Conservation (phyloP, 176 grass and related monocot species). For the Oryza meyeriana region DNA sequence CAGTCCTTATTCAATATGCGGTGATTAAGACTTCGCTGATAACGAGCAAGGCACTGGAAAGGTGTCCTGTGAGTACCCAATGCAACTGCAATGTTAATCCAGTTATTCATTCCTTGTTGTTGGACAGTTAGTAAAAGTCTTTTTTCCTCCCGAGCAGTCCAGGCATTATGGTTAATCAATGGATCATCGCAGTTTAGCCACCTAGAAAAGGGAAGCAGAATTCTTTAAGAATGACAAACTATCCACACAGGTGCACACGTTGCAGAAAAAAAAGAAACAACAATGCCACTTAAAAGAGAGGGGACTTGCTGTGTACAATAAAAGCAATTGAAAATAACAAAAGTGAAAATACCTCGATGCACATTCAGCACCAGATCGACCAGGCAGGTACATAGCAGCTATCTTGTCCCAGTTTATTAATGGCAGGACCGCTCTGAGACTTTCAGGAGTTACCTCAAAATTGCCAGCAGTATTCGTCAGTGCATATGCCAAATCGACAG, state of each 20-base stretch:
- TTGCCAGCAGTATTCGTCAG: slow-evolving; percentile 25
- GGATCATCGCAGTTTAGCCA: slow-evolving; percentile 91
- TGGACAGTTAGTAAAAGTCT: slow-evolving; percentile 81
- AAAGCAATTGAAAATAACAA: not conserved
- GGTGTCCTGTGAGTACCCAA: slow-evolving; percentile 80
- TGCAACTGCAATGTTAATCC: slow-evolving; percentile 73
- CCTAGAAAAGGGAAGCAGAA: slow-evolving; percentile 42
- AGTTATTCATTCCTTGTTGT: slow-evolving; percentile 79
- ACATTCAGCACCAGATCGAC: slow-evolving; percentile 76
- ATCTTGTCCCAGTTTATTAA: slow-evolving; percentile 82
- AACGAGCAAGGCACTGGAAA: slow-evolving; percentile 86
- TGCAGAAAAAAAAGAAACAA: slow-evolving; percentile 9
- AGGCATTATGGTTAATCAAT: slow-evolving; percentile 68
- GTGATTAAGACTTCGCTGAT: slow-evolving; percentile 96
- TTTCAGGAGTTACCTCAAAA: slow-evolving; percentile 68
- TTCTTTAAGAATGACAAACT: slow-evolving; percentile 8
- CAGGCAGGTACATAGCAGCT: slow-evolving; percentile 76
- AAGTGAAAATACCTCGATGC: slow-evolving; percentile 70
- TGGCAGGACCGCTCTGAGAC: slow-evolving; percentile 66
- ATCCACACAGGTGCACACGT: not conserved
- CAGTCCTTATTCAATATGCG: slow-evolving; percentile 84
- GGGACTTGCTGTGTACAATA: not conserved
- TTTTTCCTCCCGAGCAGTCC: slow-evolving; percentile 80
- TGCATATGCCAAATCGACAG: slow-evolving; percentile 58
- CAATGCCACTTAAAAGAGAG: not conserved